These are phyloP conservation scores for Colletotrichum endophyticum DNA, from an alignment of 2,329 filamentous ascomycete species.

Conservation along the genomic window DNA sequence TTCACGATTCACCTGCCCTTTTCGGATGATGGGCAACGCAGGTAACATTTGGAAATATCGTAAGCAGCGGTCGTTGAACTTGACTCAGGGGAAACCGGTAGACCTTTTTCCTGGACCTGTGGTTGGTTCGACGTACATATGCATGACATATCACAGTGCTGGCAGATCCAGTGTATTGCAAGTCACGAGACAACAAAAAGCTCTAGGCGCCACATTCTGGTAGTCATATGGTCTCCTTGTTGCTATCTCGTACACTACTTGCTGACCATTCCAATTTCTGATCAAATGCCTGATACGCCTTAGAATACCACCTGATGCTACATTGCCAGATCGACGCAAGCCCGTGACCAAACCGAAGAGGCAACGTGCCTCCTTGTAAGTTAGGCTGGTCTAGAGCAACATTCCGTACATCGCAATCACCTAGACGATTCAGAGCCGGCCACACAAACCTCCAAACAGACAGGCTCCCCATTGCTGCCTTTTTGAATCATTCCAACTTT, in stretches of 20 bases:
- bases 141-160: not conserved
- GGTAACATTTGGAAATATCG: rapidly evolving
- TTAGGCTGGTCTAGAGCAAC: not conserved
- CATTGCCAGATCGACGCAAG: not conserved
- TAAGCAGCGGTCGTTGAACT: not conserved
- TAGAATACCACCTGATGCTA: not conserved
- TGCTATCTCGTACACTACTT: not conserved
- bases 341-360: not conserved
- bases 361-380: not conserved
- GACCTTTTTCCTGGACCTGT: not conserved
- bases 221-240: not conserved
- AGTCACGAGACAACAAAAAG: not conserved
- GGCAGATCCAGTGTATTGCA: not conserved
- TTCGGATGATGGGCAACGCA: not conserved
- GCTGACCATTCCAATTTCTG: rapidly evolving
- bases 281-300: not conserved
- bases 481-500: rapidly evolving
- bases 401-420: not conserved
- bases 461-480: rapidly evolving
- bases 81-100: not conserved
- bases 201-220: not conserved
- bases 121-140: not conserved
- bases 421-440: not conserved
- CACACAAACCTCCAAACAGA: not conserved
- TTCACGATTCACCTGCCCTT: not conserved